These are phyloP conservation scores for Penicillium robsamsonii DNA, from an alignment of 495 filamentous ascomycete genomes.

Conservation along the genomic window DNA sequence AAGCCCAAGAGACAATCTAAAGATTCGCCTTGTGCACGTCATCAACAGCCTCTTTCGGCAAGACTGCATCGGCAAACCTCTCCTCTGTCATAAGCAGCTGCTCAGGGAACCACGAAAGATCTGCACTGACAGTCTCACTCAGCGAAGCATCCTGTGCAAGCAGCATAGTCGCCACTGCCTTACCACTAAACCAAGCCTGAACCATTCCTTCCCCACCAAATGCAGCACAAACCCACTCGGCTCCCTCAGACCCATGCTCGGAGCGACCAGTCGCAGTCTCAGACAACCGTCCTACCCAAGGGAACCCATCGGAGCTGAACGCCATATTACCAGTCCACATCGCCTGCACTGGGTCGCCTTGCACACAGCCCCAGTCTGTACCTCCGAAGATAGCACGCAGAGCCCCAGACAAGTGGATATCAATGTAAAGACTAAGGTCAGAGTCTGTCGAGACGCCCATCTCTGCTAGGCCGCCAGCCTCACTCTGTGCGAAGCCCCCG, in stretches of 20 bases:
- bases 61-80: conserved; percentile 24
- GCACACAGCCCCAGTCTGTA: conserved; percentile 32
- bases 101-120: conserved; percentile 42
- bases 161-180: conserved; percentile 65
- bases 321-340: conserved; percentile 88
- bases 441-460: conserved; percentile 31
- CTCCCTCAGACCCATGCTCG: conserved; percentile 27
- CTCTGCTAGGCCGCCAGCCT: conserved; percentile 49
- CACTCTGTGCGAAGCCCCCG: conserved; percentile 52
- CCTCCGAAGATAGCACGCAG: conserved; percentile 31
- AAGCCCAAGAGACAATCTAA: neutral
- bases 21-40: conserved; percentile 11
- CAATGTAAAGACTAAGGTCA: conserved; percentile 32
- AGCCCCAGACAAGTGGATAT: conserved; percentile 35
- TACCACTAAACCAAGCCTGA: conserved; percentile 65
- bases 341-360: conserved; percentile 49
- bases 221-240: conserved; percentile 58
- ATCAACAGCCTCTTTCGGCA: conserved; percentile 20
- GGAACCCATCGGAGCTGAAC: conserved; percentile 63
- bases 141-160: conserved; percentile 32
- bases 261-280: conserved; percentile 33
- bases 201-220: conserved; percentile 84
- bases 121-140: conserved; percentile 20
- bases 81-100: conserved; percentile 48
- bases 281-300: conserved; percentile 73